phyloP scores from a whole-genome alignment of 108 stramenopile genomes.

The Cylindrotheca closterium region DNA sequence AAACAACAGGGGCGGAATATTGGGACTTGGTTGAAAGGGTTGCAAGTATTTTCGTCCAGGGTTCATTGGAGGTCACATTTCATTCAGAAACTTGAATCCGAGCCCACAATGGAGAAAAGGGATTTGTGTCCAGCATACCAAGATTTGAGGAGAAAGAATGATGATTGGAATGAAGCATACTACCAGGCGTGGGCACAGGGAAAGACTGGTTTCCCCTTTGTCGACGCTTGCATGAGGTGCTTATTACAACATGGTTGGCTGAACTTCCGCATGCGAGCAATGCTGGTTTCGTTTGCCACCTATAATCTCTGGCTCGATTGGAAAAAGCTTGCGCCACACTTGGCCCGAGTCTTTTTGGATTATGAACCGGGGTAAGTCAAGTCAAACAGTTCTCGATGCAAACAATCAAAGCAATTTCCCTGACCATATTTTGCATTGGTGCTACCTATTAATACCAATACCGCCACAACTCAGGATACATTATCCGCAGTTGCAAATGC shows the following conservation, averaged over 20 bases:
- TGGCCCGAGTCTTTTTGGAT: slow-evolving; percentile 67
- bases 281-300: slow-evolving; percentile 74
- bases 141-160: slow-evolving; percentile 50
- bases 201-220: slow-evolving; percentile 64
- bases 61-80: slow-evolving; percentile 76
- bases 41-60: slow-evolving; percentile 64
- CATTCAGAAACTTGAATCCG: slow-evolving; percentile 67
- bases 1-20: slow-evolving; percentile 25
- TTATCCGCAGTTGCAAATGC: slow-evolving; percentile 82
- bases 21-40: slow-evolving; percentile 50
- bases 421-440: neutral
- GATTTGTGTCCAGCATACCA: slow-evolving; percentile 59
- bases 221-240: slow-evolving; percentile 78
- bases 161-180: slow-evolving; percentile 55
- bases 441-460: neutral
- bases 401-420: neutral
- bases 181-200: slow-evolving; percentile 61
- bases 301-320: slow-evolving; percentile 82
- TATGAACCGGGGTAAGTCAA: slow-evolving; percentile 45
- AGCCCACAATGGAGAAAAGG: slow-evolving; percentile 52
- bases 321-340: slow-evolving; percentile 55
- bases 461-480: slow-evolving; percentile 50
- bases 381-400: neutral
- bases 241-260: slow-evolving; percentile 63
- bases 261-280: slow-evolving; percentile 77